phyloP scores from a whole-genome alignment of 2,329 filamentous ascomycete genomes.

The Paecilomyces variotii region DNA sequence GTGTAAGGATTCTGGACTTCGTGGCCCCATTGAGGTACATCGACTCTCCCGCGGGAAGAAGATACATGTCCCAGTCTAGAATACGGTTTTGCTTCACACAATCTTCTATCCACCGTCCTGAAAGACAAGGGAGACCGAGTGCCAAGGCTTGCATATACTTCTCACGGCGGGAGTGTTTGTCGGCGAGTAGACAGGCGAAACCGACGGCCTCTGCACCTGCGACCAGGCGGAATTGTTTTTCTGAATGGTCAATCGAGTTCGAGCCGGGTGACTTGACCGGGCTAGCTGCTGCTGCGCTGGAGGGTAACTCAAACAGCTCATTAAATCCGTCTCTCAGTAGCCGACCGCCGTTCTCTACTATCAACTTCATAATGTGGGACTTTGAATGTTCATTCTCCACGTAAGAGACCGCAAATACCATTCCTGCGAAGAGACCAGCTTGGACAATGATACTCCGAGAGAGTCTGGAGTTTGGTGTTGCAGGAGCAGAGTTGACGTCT shows the following conservation, averaged over 20 bases:
- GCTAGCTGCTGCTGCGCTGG: constrained; percentile 20
- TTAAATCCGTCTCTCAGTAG: constrained; percentile 71
- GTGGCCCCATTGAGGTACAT: constrained; percentile 67
- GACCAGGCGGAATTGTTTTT: constrained; percentile 45
- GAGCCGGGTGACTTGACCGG: constrained; percentile 18
- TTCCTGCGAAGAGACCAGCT: constrained; percentile 59
- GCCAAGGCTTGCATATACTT: constrained; percentile 96
- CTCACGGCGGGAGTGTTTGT: constrained; percentile 73
- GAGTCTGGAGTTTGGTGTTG: constrained; percentile 43
- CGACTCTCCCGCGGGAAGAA: constrained; percentile 78
- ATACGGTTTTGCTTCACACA: constrained; percentile 56
- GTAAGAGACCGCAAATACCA: constrained; percentile 83
- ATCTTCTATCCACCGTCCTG: constrained; percentile 69
- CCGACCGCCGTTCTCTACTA: constrained; percentile 62
- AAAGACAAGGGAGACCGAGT: constrained; percentile 77
- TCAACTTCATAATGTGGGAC: constrained; percentile 51
- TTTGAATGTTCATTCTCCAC: constrained; percentile 49
- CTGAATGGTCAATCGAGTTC: constrained; percentile 9
- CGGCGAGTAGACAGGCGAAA: constrained; percentile 79
- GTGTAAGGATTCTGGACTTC: constrained; percentile 60
- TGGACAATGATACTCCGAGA: constrained; percentile 30
- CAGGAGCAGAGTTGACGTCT: constrained; percentile 31
- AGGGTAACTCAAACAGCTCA: constrained; percentile 58
- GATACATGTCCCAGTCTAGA: constrained; percentile 70
- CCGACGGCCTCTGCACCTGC: constrained; percentile 48